These are phyloP conservation scores for Ophiostoma ips DNA, from an alignment of 2,329 filamentous ascomycete species.

Conservation along the genomic window DNA sequence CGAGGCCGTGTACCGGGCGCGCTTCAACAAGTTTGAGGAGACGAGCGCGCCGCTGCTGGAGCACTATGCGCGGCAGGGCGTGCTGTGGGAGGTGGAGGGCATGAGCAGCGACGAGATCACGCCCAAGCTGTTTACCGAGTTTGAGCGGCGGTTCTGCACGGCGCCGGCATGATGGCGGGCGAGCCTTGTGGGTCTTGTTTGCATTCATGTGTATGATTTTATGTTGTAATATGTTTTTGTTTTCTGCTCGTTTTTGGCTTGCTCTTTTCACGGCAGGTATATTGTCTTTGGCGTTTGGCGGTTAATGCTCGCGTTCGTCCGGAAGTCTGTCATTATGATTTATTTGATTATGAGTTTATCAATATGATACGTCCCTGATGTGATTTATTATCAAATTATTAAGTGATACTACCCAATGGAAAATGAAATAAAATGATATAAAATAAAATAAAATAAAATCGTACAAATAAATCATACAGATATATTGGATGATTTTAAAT, in stretches of 20 bases:
- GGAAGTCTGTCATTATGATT: too few relatives aligned
- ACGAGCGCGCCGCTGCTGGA: slow-evolving; percentile 74
- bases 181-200: neutral
- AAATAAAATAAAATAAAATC: too few relatives aligned
- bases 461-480: too few relatives aligned
- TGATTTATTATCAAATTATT: neutral
- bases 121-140: slow-evolving; percentile 73
- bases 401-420: too few relatives aligned
- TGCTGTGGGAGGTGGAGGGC: slow-evolving; percentile 76
- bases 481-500: too few relatives aligned
- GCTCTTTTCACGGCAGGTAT: neutral
- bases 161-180: neutral
- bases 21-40: slow-evolving; percentile 74
- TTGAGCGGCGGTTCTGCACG: slow-evolving; percentile 56
- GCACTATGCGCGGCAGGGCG: slow-evolving; percentile 73
- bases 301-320: neutral
- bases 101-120: slow-evolving; percentile 90
- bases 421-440: neutral
- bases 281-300: neutral
- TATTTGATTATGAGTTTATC: too few relatives aligned
- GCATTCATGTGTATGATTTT: neutral
- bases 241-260: neutral
- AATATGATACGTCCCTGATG: too few relatives aligned
- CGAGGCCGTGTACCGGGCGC: slow-evolving; percentile 68
- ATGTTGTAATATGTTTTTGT: neutral